These are phyloP conservation scores for Geotrichum europaeum DNA, from an alignment of 1,139 yeast genomes.

Conservation along the genomic window DNA sequence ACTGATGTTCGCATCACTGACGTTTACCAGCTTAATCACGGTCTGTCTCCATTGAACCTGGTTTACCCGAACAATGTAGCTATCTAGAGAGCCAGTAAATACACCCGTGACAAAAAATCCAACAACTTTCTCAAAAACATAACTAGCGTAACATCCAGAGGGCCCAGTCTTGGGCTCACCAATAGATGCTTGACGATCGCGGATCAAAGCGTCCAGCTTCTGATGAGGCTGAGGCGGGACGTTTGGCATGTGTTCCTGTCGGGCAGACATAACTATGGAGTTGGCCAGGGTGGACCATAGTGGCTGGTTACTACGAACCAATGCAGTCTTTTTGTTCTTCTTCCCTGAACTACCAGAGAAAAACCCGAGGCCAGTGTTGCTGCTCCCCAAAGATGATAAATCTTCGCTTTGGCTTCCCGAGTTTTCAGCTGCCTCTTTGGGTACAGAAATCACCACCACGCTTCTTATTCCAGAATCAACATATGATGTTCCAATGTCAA, in stretches of 20 bases:
- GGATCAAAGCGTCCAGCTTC: constrained; percentile 13
- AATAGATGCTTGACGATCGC: constrained; percentile 14
- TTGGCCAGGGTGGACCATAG: constrained; percentile 37
- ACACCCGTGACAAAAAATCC: constrained; percentile 30
- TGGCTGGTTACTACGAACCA: constrained; percentile 32
- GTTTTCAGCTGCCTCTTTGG: constrained; percentile 20
- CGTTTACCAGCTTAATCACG: constrained; percentile 23
- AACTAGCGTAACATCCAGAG: constrained; percentile 27
- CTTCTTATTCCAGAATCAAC: constrained; percentile 8
- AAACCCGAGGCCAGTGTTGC: constrained; percentile 1
- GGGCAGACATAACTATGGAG: constrained; percentile 34
- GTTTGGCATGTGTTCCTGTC: constrained; percentile 26
- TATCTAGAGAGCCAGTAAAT: constrained; percentile 20
- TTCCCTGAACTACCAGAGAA: constrained; percentile 2
- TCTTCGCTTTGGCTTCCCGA: constrained; percentile 8
- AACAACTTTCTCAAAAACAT: constrained; percentile 31
- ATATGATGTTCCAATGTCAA: not conserved
- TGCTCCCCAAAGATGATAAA: constrained; percentile 7
- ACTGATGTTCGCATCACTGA: constrained; percentile 16
- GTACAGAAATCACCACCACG: constrained; percentile 15
- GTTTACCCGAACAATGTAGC: constrained; percentile 30
- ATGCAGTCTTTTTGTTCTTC: constrained; percentile 11
- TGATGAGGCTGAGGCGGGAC: constrained; percentile 9
- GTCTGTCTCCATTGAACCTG: constrained; percentile 37
- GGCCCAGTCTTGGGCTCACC: constrained; percentile 15